Conservation (phyloP, 148 eudicot species). For the Agrostemma githago region DNA sequence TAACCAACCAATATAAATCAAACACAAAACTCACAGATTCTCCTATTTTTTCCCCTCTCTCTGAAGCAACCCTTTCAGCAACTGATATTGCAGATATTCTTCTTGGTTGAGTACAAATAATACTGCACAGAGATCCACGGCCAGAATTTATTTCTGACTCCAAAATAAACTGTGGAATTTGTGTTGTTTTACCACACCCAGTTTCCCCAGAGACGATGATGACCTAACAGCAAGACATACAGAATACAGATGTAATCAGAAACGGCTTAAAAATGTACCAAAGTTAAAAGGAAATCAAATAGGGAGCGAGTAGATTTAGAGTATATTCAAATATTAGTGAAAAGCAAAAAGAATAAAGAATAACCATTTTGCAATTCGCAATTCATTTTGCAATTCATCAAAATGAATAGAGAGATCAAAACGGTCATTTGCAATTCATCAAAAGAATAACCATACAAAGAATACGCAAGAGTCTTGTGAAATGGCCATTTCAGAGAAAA, state of each 20-base stretch:
- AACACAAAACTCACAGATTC: slow-evolving; percentile 69
- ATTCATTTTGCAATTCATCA: too few relatives aligned
- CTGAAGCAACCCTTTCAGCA: slow-evolving; percentile 91
- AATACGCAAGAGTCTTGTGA: neutral
- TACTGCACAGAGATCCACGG: slow-evolving; percentile 73
- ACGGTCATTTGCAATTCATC: neutral
- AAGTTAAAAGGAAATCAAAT: neutral
- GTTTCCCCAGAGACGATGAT: slow-evolving; percentile 96
- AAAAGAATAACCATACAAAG: neutral
- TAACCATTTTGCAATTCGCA: neutral
- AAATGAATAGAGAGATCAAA: too few relatives aligned
- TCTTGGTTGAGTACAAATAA: slow-evolving; percentile 95
- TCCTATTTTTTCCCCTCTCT: slow-evolving; percentile 92
- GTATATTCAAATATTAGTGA: neutral
- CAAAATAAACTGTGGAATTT: slow-evolving; percentile 91
- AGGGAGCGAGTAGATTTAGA: neutral
- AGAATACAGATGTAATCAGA: neutral
- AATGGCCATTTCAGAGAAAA: neutral
- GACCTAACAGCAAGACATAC: slow-evolving; percentile 43
- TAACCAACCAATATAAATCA: slow-evolving; percentile 9
- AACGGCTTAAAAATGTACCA: neutral
- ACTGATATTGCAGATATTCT: slow-evolving; percentile 96
- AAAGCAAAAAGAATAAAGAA: neutral
- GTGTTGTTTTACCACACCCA: slow-evolving; percentile 99
- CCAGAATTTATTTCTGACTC: slow-evolving; percentile 85